Conservation (phyloP, 805 yeast species). For the Ogataea allantospora region DNA sequence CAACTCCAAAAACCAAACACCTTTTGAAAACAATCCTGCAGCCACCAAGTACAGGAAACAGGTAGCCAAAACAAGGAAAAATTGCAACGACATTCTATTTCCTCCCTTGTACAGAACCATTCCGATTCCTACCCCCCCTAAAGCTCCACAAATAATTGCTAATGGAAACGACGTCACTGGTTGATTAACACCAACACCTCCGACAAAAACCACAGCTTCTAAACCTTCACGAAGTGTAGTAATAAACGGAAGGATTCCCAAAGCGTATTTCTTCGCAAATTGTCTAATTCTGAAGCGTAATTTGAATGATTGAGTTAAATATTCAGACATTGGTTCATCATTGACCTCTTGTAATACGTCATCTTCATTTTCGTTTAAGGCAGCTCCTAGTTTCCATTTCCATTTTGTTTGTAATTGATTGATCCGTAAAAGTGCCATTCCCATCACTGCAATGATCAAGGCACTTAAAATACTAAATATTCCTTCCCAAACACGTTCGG, state of each 20-base stretch:
- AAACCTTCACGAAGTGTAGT: conserved; percentile 88
- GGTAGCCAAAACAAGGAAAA: conserved; percentile 71
- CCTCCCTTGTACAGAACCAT: conserved; percentile 72
- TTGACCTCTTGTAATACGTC: conserved; percentile 15
- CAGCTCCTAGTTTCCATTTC: conserved; percentile 49
- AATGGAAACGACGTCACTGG: conserved; percentile 64
- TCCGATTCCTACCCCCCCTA: conserved; percentile 64
- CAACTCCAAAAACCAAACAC: conserved; percentile 87
- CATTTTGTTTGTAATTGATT: conserved; percentile 83
- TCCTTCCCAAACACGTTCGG: conserved; percentile 92
- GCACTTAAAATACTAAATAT: conserved; percentile 75
- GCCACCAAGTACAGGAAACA: conserved; percentile 81
- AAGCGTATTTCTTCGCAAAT: conserved; percentile 61
- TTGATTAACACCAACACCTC: conserved; percentile 79
- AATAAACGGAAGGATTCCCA: conserved; percentile 73
- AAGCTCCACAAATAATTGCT: conserved; percentile 57
- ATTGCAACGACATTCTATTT: conserved; percentile 69
- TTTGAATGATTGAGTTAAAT: conserved; percentile 12
- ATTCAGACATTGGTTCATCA: conserved; percentile 21
- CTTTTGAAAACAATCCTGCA: conserved; percentile 82
- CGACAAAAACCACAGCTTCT: conserved; percentile 88
- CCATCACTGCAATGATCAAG: conserved; percentile 81
- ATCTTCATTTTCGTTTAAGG: conserved; percentile 24
- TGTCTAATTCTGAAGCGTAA: conserved; percentile 28
- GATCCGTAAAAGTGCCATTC: conserved; percentile 74